These are phyloP conservation scores for Phytophthora boehmeriae DNA, from an alignment of 352 stramenopile species.

Conservation along the genomic window DNA sequence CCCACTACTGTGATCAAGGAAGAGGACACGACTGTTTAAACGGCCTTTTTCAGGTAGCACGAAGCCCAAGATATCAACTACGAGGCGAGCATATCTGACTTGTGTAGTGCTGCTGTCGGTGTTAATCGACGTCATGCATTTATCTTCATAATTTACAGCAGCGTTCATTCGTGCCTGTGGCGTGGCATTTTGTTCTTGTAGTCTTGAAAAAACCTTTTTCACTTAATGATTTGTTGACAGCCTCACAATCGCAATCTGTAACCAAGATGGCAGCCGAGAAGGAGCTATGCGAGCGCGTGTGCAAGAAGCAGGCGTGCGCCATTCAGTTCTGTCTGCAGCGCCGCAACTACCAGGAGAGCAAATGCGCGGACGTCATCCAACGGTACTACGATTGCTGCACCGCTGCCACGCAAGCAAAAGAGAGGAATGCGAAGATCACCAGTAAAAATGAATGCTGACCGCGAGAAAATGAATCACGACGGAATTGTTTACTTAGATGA, in stretches of 20 bases:
- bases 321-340: conserved; percentile 87
- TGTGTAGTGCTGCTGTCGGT: background rate
- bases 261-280: conserved; percentile 18
- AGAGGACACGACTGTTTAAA: conserved; percentile 48
- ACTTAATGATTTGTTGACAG: conserved; percentile 2
- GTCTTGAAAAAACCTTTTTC: background rate
- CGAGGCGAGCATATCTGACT: no score
- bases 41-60: conserved; percentile 19
- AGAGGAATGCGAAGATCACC: conserved; percentile 6
- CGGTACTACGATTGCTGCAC: conserved; percentile 79
- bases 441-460: background rate
- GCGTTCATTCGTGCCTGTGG: conserved; percentile 18
- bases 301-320: conserved; percentile 76
- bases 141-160: conserved; percentile 41
- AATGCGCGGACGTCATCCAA: conserved; percentile 64
- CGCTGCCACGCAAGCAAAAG: conserved; percentile 45
- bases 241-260: conserved; percentile 25
- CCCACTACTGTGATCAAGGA: conserved; percentile 21
- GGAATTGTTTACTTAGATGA: no score
- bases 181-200: no score
- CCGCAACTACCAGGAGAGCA: conserved; percentile 73
- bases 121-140: conserved; percentile 21
- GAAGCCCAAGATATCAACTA: background rate
- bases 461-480: no score
- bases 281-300: conserved; percentile 62